Evolutionary conservation across 1,284 basidiomycete species (phyloP), one percentile per base, ranked within the genome.

Genomic region (Polyporus tsugae): DNA sequence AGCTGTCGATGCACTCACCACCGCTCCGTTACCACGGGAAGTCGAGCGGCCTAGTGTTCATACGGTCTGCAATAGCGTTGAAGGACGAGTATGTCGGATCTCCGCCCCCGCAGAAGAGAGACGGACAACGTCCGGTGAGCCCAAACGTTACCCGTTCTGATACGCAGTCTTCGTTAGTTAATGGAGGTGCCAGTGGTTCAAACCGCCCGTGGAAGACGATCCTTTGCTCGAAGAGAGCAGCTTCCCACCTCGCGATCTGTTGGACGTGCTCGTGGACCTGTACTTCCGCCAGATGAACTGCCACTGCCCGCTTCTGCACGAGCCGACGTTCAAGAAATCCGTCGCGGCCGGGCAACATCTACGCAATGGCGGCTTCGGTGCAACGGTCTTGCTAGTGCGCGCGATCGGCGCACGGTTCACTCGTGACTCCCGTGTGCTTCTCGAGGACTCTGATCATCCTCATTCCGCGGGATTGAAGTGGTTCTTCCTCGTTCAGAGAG

Each of bases 401-500:
- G 93, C 95, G 0, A 81, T 89, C 62, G 95, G 89, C 0, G 82
- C 92, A 0, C 86, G 91, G 25, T 91, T 84, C 75, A 87, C 89
- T 15, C 83, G 90, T 60, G 94, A 95, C 76, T 84, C 85, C 0
- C 83, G 91, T 6, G 89, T 92, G 0, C 78, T 91, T 71, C 81
- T 84, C 25, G 82, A 85, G 11, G 83, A 82, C 11, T 66, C 59
- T 74, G 71, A 83, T 55, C 77, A 79, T n/a, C 76, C 77, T 39
- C 87, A 89, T 62, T 91, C 91, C 2, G 86, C 88, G 11, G 93
- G 93, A 0, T 94, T 92, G 91, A 87, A 87, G 71, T 94, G 88
- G 83, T 89, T 90, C 74, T 83, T 86, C 35, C 88, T 90, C 71
- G 85, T 92, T 2, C 80, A 87, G 73, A 78, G 87, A 39, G 78